A percentile compares a stretch with the other conserved stretches of the same genome.
Evolutionary conservation across 2,329 filamentous ascomycete genomes (phyloP).

Genomic region (Akanthomyces uredinophilus): DNA sequence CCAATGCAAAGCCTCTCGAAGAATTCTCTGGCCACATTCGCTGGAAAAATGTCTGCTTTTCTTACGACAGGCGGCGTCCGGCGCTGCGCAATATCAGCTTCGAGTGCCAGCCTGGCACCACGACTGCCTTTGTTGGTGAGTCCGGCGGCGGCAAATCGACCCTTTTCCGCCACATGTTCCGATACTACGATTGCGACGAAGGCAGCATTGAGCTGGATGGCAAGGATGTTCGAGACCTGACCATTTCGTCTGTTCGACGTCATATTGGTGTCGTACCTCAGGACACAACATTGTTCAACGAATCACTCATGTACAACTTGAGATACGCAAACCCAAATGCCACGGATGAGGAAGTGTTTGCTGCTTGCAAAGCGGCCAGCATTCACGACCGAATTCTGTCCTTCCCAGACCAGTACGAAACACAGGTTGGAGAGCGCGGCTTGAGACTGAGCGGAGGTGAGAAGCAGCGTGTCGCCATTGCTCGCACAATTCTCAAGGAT

Average conservation of each 20-base stretch:
- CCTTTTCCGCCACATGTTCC: constrained; percentile 89
- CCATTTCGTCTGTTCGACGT: constrained; percentile 85
- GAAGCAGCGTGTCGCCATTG: constrained; percentile 90
- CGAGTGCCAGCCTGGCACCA: constrained; percentile 81
- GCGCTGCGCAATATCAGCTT: constrained; percentile 82
- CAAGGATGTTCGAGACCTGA: constrained; percentile 75
- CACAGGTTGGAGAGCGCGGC: constrained; percentile 86
- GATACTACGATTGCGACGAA: constrained; percentile 83
- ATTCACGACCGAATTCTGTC: constrained; percentile 89
- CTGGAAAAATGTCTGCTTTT: constrained; percentile 86
- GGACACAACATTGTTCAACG: constrained; percentile 93
- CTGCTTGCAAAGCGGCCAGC: constrained; percentile 78
- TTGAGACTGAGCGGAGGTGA: constrained; percentile 84
- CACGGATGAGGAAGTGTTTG: constrained; percentile 74
- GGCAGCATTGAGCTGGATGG: constrained; percentile 83
- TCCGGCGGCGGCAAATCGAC: constrained; percentile 97
- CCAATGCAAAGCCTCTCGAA: constrained; percentile 56
- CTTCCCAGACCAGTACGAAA: constrained; percentile 83
- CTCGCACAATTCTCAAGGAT: constrained; percentile 86
- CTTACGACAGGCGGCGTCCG: constrained; percentile 81
- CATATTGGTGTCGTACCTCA: constrained; percentile 96
- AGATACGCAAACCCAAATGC: constrained; percentile 80
- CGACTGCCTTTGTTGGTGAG: constrained; percentile 92
- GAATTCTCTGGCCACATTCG: constrained; percentile 74
- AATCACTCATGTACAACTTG: constrained; percentile 90